Conservation (phyloP, 306 rosid species). For the Cucurbita maxima region DNA sequence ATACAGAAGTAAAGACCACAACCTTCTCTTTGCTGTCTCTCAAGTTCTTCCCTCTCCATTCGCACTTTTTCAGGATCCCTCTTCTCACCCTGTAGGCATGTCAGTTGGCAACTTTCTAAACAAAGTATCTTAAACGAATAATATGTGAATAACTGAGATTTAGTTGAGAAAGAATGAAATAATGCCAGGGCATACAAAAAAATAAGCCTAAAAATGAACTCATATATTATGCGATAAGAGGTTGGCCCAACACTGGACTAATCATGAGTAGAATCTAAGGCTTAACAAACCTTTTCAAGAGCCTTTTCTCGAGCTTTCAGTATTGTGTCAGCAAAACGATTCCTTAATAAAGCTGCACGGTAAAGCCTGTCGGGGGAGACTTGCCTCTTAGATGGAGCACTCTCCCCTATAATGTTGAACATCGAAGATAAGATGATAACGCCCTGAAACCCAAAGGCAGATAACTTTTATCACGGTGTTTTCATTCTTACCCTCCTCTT, state of each 20-base stretch:
- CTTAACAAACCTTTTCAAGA: slow-evolving; percentile 74
- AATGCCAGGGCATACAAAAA: no score
- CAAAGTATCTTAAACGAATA: background rate
- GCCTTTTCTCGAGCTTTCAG: slow-evolving; percentile 89
- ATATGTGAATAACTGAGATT: background rate
- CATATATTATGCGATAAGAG: background rate
- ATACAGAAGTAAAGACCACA: background rate
- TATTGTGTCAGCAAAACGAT: slow-evolving; percentile 86
- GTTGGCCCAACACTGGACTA: background rate
- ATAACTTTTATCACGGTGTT: slow-evolving; percentile 39
- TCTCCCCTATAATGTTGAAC: slow-evolving; percentile 69
- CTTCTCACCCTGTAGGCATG: slow-evolving; percentile 57
- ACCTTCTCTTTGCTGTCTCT: slow-evolving; percentile 77
- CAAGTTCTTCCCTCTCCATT: slow-evolving; percentile 83
- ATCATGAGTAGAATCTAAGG: slow-evolving; percentile 8
- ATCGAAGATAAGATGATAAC: slow-evolving; percentile 44
- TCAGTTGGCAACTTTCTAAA: background rate
- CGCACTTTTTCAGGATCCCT: slow-evolving; percentile 74
- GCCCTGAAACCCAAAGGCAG: slow-evolving; percentile 43
- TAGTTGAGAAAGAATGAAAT: no score
- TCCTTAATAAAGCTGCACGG: slow-evolving; percentile 71
- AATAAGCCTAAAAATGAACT: no score
- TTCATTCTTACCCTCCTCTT: slow-evolving; percentile 92
- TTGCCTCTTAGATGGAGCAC: slow-evolving; percentile 83
- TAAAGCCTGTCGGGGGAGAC: slow-evolving; percentile 87